Evolutionary conservation across 345 rosid genomes (phyloP), one percentile per base, ranked within the genome.

Genomic region (Draba incana): DNA sequence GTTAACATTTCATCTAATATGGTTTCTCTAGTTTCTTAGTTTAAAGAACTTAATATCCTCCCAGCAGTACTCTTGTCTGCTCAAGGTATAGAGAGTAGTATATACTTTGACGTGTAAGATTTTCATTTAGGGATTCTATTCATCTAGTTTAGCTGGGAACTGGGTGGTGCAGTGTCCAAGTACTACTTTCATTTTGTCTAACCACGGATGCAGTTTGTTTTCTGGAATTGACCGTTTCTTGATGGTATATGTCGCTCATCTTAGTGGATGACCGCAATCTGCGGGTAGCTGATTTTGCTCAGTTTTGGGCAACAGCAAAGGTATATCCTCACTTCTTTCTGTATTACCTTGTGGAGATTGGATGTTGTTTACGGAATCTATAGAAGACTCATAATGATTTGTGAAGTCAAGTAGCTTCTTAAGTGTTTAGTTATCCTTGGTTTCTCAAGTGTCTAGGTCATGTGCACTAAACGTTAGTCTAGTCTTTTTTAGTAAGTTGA

Each of bases 261-360:
- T 90, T 93, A 90, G 98, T 93, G 98, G 98, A 93, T 93, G 98
- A 93, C 98, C 98, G 97, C 96, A 93, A 93, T 93, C 98, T 93
- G 97, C 97, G 97, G 98, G 98, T 93, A 84, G 88, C 98, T 84
- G 98, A 93, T 93, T 93, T 93, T 93, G 92, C 98, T 93, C 98
- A 88, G 79, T 93, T 90, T 93, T 90, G 98, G 98, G 98, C 97
- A 87, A 81, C 85, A 72, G 97, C 92, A 80, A 90, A 93, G 98
- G 98, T 93, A 93, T 93, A 90, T 75, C 80, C 87, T 82, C 84
- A 79, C 82, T 82, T 82, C 84, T 80, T 80, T 76, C 74, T 78
- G 72, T 77, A 85, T 68, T 68, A 68, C 74, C 69, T 74, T 74
- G 56, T 74, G 74, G 64, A 68, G 70, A 28, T 30, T 75, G 53